phyloP scores from a whole-genome alignment of 1,139 yeast species.

The Sugiyamaella xylanicola region DNA sequence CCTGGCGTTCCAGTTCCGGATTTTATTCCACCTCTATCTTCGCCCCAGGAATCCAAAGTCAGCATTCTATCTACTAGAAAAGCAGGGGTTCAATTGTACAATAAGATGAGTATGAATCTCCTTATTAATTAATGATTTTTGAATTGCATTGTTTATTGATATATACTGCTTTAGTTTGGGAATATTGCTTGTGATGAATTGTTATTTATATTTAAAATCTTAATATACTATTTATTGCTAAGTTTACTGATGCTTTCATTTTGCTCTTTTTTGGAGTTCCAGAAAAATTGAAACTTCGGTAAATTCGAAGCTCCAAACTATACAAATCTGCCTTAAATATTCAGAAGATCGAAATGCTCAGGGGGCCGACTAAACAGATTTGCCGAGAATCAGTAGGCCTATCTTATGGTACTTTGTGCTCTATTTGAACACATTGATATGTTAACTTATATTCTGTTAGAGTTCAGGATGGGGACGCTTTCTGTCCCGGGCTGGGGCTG shows the following conservation, averaged over 20 bases:
- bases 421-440: no score
- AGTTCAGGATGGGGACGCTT: no score
- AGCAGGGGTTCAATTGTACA: slow-evolving; percentile 6
- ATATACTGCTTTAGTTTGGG: slow-evolving; percentile 6
- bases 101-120: slow-evolving; percentile 17
- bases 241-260: no score
- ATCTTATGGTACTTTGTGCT: no score
- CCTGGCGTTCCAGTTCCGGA: not conserved
- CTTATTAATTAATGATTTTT: slow-evolving; percentile 9
- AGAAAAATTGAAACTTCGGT: no score
- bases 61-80: slow-evolving; percentile 4
- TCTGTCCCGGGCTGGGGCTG: no score
- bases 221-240: not conserved
- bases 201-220: not conserved
- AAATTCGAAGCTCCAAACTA: no score
- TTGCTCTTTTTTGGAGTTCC: not conserved
- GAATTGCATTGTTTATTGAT: slow-evolving; percentile 2
- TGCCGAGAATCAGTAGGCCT: no score
- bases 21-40: slow-evolving; percentile 3
- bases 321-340: no score
- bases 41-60: slow-evolving; percentile 2
- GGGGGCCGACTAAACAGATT: no score
- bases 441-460: no score
- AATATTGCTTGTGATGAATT: slow-evolving; percentile 10
- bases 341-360: no score